A percentile compares a stretch with the other conserved stretches of the same genome.
Evolutionary conservation across 75 land plant genomes (phyloP).

Genomic region (Pseudotsuga menziesii): DNA sequence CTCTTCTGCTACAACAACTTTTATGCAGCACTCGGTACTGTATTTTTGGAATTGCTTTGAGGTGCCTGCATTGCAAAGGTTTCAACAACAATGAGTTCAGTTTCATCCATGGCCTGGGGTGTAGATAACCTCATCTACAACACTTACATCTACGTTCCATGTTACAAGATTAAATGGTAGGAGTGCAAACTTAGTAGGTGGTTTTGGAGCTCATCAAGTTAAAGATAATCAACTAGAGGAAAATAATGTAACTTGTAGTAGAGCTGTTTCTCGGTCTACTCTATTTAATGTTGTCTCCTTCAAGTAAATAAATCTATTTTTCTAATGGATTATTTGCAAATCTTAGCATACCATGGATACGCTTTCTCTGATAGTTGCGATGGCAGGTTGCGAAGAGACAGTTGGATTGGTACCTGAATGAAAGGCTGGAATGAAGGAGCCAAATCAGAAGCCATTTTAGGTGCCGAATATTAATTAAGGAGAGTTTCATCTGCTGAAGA

Average conservation of each 20-base stretch:
- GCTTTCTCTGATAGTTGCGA: too few species aligned
- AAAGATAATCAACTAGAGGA: conserved; percentile 13
- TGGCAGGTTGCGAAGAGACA: too few species aligned
- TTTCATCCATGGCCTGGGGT: conserved; percentile 75
- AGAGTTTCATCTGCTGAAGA: too few species aligned
- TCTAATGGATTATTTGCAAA: too few species aligned
- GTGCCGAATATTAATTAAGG: too few species aligned
- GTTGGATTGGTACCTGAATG: too few species aligned
- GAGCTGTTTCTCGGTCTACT: conserved; percentile 1
- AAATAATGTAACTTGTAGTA: conserved; percentile 8
- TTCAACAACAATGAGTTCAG: conserved; percentile 52
- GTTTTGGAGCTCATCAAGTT: conserved; percentile 10
- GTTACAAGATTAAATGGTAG: conserved; percentile 62
- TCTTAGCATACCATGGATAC: too few species aligned
- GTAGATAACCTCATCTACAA: conserved; percentile 90
- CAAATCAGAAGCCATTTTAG: too few species aligned
- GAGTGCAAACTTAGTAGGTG: conserved; percentile 18
- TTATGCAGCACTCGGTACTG: conserved; percentile 95
- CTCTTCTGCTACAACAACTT: conserved; percentile 82
- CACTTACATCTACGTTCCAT: conserved; percentile 80
- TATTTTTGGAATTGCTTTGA: conserved; percentile 99
- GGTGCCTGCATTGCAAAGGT: conserved; percentile 94
- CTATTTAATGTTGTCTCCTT: too few species aligned
- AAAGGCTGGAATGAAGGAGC: too few species aligned
- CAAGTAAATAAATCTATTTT: too few species aligned